Evolutionary conservation across 352 stramenopile genomes (phyloP).

Genomic region (Pythium phragmiticola): DNA sequence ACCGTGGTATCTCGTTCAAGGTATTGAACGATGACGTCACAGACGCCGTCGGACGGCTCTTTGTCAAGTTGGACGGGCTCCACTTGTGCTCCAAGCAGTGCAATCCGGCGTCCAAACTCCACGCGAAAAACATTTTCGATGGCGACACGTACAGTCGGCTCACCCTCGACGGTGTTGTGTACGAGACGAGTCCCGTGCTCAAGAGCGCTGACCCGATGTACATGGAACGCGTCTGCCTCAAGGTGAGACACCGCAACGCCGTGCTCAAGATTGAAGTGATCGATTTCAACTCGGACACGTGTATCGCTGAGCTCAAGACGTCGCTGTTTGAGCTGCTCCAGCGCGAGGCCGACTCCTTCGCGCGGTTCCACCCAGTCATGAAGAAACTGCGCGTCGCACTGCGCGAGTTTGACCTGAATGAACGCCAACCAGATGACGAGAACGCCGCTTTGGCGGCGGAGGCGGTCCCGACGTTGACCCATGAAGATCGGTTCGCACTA

Average conservation of each 20-base stretch:
- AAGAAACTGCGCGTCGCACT: constrained; percentile 46
- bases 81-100: constrained; percentile 88
- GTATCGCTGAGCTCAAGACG: constrained; percentile 64
- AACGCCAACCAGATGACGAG: constrained; percentile 21
- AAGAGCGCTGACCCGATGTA: constrained; percentile 88
- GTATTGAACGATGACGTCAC: constrained; percentile 46
- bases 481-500: constrained; percentile 54
- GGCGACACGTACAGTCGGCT: constrained; percentile 84
- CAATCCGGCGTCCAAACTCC: constrained; percentile 49
- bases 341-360: constrained; percentile 62
- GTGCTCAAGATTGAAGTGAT: constrained; percentile 73
- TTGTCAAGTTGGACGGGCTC: constrained; percentile 73
- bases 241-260: constrained; percentile 56
- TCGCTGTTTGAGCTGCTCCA: constrained; percentile 82
- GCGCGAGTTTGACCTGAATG: constrained; percentile 45
- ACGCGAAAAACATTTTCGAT: constrained; percentile 87
- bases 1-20: constrained; percentile 39
- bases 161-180: constrained; percentile 56
- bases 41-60: constrained; percentile 54
- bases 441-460: not conserved
- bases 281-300: constrained; percentile 79
- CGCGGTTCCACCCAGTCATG: constrained; percentile 49
- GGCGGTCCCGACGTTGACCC: constrained; percentile 31
- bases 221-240: constrained; percentile 80
- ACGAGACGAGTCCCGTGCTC: constrained; percentile 81